phyloP scores from a whole-genome alignment of 192 early-diverging fungal genomes.

The Backusella westeae region DNA sequence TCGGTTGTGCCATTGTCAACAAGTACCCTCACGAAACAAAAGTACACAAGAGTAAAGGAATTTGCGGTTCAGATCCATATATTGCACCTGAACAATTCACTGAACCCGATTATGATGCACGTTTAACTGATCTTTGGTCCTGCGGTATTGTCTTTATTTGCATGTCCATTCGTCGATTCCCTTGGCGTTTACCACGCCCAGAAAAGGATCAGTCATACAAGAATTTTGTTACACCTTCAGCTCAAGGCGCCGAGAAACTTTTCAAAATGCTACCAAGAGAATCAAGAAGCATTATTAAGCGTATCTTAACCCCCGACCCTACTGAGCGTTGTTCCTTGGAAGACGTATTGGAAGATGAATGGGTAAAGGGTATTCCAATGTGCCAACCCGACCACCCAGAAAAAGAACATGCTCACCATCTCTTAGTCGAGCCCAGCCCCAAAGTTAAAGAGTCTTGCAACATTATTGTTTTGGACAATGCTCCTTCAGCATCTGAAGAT shows the following conservation, averaged over 20 bases:
- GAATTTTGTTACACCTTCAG: conserved; percentile 43
- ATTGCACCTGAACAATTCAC: conserved; percentile 90
- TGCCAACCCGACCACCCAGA: conserved; percentile 33
- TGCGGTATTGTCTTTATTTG: conserved; percentile 87
- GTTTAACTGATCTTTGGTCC: conserved; percentile 88
- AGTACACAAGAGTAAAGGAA: conserved; percentile 49
- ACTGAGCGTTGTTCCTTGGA: conserved; percentile 59
- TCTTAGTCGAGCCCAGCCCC: conserved; percentile 19
- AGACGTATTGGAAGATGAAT: conserved; percentile 67
- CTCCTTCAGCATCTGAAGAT: conserved; percentile 13
- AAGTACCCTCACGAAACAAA: conserved; percentile 76
- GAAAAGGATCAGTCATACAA: conserved; percentile 61
- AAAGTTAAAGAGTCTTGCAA: conserved; percentile 16
- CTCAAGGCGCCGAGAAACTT: conserved; percentile 46
- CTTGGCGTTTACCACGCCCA: conserved; percentile 63
- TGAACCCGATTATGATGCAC: conserved; percentile 75
- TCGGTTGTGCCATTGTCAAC: conserved; percentile 85
- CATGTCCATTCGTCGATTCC: conserved; percentile 70
- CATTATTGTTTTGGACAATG: conserved; percentile 13
- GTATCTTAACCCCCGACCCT: conserved; percentile 63
- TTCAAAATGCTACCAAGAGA: conserved; percentile 61
- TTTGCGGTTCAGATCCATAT: conserved; percentile 93
- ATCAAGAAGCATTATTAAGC: conserved; percentile 55
- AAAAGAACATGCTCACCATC: conserved; percentile 29
- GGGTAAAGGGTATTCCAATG: conserved; percentile 67